A percentile compares a stretch with the other conserved stretches of the same genome.
These are phyloP conservation scores for Didymella sp. DNA, from an alignment of 2,329 filamentous ascomycete genomes.

Conservation along the genomic window DNA sequence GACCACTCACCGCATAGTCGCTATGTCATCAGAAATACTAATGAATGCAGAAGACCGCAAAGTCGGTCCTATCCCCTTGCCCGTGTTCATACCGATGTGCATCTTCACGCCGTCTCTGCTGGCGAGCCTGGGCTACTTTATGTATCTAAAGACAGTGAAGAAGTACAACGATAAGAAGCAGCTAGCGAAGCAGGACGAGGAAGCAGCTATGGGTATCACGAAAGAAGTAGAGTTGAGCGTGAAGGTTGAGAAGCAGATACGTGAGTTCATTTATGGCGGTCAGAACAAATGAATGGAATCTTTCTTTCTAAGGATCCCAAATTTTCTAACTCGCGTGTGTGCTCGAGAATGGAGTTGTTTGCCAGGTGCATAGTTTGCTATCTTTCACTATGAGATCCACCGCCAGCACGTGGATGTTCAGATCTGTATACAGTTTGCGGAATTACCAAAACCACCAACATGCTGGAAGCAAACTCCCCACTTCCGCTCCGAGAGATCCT, in stretches of 20 bases:
- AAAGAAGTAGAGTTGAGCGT: neutral
- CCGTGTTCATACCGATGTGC: neutral
- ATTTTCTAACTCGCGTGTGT: no score
- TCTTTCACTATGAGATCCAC: no score
- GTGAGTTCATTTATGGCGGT: neutral
- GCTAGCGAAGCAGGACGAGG: neutral
- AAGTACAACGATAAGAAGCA: neutral
- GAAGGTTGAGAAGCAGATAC: neutral
- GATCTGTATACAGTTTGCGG: no score
- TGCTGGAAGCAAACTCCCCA: no score
- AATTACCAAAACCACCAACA: no score
- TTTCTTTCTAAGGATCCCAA: no score
- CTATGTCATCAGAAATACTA: neutral
- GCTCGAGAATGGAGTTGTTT: no score
- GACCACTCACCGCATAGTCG: neutral
- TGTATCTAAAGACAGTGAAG: neutral
- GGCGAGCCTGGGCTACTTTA: neutral
- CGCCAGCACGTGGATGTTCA: no score
- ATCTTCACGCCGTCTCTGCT: neutral
- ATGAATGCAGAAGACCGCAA: neutral
- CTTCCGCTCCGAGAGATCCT: no score
- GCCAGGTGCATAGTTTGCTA: no score
- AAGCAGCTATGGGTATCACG: neutral
- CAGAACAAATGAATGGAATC: neutral
- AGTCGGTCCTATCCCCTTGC: neutral